A percentile compares a stretch with the other conserved stretches of the same genome.
These are phyloP conservation scores for Kodamaea sp. DNA, from an alignment of 1,139 yeast species.

Conservation along the genomic window DNA sequence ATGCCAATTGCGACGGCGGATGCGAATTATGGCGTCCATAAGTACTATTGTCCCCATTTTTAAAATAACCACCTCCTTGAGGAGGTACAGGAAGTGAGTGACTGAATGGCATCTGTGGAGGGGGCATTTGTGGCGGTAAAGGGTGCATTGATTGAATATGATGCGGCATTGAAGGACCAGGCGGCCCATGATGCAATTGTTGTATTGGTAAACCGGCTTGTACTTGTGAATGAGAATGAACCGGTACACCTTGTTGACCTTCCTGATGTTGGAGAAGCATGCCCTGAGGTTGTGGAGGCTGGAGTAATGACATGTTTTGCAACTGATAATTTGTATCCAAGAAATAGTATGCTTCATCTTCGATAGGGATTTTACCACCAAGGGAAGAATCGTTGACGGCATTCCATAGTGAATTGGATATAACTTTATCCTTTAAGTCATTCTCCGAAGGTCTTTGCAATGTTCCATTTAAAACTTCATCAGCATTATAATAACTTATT, in stretches of 20 bases:
- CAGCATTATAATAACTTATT: conserved; percentile 72
- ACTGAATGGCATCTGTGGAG: not conserved
- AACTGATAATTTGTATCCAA: conserved; percentile 47
- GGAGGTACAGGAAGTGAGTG: not conserved
- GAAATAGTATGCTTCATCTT: conserved; percentile 51
- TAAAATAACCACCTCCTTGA: not conserved
- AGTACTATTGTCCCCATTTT: conserved; percentile 7
- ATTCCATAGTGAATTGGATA: conserved; percentile 58
- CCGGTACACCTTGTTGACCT: not conserved
- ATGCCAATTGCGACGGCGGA: conserved; percentile 11
- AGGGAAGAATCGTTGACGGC: conserved; percentile 59
- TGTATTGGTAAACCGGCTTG: conserved; percentile 1
- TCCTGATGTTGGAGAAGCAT: conserved; percentile 10
- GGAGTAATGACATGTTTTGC: conserved; percentile 37
- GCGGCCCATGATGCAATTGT: not conserved
- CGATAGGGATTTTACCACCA: conserved; percentile 52
- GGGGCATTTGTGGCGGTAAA: not conserved
- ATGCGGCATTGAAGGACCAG: not conserved
- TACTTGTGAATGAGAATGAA: too few relatives aligned
- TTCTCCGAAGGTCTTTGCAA: conserved; percentile 59
- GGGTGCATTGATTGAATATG: conserved; percentile 1
- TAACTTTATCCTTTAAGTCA: conserved; percentile 46
- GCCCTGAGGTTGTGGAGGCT: conserved; percentile 12
- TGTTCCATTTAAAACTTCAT: conserved; percentile 61
- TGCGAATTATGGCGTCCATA: conserved; percentile 13